Evolutionary conservation across 192 early-diverging fungal species (phyloP).

Genomic region (Podila epicladia): DNA sequence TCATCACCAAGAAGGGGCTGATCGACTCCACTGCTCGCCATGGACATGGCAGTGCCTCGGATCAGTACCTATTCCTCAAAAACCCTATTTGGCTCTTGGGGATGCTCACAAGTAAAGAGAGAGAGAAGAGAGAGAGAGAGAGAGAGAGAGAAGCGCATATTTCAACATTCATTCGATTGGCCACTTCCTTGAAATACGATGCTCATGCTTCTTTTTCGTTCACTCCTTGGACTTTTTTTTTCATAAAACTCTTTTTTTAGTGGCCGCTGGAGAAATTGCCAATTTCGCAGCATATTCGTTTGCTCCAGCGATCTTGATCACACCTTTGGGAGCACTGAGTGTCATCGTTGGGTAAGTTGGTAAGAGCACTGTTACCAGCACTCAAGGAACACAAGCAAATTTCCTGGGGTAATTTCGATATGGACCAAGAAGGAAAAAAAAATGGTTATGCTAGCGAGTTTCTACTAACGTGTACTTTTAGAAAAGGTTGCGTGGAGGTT

Average conservation of each 20-base stretch:
- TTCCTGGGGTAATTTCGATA: too few relatives aligned
- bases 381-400: not conserved
- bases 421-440: too few relatives aligned
- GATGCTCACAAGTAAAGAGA: slow-evolving; percentile 78
- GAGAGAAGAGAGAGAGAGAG: too few relatives aligned
- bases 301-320: slow-evolving; percentile 95
- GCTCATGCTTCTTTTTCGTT: not conserved
- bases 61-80: slow-evolving; percentile 83
- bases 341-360: slow-evolving; percentile 80
- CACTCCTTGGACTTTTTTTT: not conserved
- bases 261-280: slow-evolving; percentile 92
- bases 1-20: slow-evolving; percentile 94
- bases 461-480: too few relatives aligned
- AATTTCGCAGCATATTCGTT: slow-evolving; percentile 97
- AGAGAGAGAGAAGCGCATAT: not conserved
- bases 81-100: slow-evolving; percentile 94
- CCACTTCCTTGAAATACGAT: not conserved
- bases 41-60: slow-evolving; percentile 68
- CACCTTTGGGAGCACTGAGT: slow-evolving; percentile 91
- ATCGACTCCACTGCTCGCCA: slow-evolving; percentile 76
- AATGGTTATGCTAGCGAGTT: too few relatives aligned
- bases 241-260: slow-evolving; percentile 47
- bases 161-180: too few relatives aligned
- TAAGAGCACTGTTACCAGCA: not conserved
- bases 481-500: too few relatives aligned